A percentile compares a stretch with the other conserved stretches of the same genome.
Conservation (phyloP, 2,329 filamentous ascomycete genomes). For the Neofusicoccum laricinum region DNA sequence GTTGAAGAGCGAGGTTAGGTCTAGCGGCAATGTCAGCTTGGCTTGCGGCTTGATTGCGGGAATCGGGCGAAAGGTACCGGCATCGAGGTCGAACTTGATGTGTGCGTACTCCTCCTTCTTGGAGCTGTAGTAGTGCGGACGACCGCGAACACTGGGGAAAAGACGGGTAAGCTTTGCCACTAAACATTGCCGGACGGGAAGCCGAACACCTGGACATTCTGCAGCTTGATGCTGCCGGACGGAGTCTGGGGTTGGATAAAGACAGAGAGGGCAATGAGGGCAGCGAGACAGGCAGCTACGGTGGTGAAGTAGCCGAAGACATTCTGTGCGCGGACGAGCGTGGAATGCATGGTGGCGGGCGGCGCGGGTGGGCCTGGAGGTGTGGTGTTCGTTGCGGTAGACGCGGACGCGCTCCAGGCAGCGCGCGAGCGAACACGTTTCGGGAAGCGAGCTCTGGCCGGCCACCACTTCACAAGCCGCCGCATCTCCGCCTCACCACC, state of each 20-base stretch:
- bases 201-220: constrained; percentile 79
- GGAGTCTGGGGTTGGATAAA: constrained; percentile 68
- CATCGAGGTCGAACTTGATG: constrained; percentile 88
- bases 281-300: constrained; percentile 77
- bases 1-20: constrained; percentile 88
- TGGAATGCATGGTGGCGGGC: constrained; percentile 71
- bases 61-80: constrained; percentile 45
- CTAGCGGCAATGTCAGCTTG: constrained; percentile 33
- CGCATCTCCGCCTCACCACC: background rate
- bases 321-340: constrained; percentile 80
- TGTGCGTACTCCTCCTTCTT: constrained; percentile 96
- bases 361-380: background rate
- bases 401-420: constrained; percentile 1
- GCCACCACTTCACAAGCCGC: background rate
- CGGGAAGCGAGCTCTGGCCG: constrained; percentile 6
- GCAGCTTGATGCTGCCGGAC: constrained; percentile 60
- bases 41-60: background rate
- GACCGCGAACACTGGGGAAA: constrained; percentile 68
- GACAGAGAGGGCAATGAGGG: constrained; percentile 77
- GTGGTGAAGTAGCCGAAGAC: constrained; percentile 98
- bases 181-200: background rate
- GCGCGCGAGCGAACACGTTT: constrained; percentile 14
- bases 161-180: background rate
- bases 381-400: background rate
- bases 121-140: constrained; percentile 91